phyloP scores from a whole-genome alignment of 73 alveolate species.

The Paramecium tetraurelia region DNA sequence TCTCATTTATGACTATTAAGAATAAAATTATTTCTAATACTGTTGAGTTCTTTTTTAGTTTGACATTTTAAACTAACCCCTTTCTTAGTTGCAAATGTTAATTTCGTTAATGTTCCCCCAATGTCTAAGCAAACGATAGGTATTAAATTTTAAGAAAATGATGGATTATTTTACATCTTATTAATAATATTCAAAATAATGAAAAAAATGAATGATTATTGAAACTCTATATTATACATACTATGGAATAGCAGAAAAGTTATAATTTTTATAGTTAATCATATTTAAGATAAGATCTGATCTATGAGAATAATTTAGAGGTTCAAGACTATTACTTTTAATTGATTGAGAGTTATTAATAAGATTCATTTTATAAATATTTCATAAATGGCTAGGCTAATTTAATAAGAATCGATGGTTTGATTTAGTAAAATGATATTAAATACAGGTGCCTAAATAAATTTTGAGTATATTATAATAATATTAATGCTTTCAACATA shows the following conservation, averaged over 20 bases:
- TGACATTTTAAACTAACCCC: not conserved
- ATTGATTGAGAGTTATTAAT: too few species aligned
- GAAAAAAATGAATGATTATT: too few species aligned
- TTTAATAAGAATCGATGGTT: too few species aligned
- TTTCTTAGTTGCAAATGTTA: conserved; percentile 28
- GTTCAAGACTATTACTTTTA: not conserved
- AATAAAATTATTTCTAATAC: not conserved
- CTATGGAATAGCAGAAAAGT: too few species aligned
- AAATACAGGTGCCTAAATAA: not conserved
- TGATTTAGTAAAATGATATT: not conserved
- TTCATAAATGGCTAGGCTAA: too few species aligned
- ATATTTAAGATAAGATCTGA: not conserved
- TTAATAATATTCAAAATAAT: not conserved
- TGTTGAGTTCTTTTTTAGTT: not conserved
- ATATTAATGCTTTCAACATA: conserved; percentile 20
- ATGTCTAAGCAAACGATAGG: conserved; percentile 54
- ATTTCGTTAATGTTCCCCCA: conserved; percentile 61
- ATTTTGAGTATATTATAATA: not conserved
- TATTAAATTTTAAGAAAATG: not conserved
- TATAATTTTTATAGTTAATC: too few species aligned
- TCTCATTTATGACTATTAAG: conserved; percentile 22
- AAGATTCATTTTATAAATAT: too few species aligned
- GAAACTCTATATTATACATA: too few species aligned
- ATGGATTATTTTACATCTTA: not conserved
- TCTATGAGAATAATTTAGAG: not conserved